A percentile compares a stretch with the other conserved stretches of the same genome.
Evolutionary conservation across 306 rosid genomes (phyloP).

Genomic region (Trifolium repens): DNA sequence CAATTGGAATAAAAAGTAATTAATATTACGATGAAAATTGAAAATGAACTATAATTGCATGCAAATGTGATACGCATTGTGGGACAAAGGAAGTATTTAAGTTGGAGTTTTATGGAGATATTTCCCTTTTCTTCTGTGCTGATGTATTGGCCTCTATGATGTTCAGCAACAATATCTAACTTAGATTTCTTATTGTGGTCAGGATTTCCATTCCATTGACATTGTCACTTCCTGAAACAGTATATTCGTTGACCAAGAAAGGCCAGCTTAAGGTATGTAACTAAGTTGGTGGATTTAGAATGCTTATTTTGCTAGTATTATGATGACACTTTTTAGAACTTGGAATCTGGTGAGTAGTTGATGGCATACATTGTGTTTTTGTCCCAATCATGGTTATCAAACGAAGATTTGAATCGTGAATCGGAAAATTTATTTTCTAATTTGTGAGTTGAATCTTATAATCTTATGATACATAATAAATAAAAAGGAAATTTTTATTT

Average conservation of each 20-base stretch:
- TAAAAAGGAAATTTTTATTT: background rate
- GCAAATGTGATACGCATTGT: too few species aligned
- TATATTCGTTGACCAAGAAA: constrained; percentile 76
- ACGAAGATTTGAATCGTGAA: background rate
- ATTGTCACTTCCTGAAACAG: constrained; percentile 83
- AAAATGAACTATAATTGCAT: too few species aligned
- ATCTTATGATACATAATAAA: background rate
- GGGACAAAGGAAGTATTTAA: background rate
- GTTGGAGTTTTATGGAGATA: constrained; percentile 21
- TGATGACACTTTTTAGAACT: constrained; percentile 8
- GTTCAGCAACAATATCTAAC: constrained; percentile 25
- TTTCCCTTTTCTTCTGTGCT: constrained; percentile 21
- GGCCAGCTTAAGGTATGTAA: constrained; percentile 80
- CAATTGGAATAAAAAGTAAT: too few species aligned
- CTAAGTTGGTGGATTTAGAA: constrained; percentile 15
- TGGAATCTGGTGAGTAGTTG: constrained; percentile 24
- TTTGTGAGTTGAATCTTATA: background rate
- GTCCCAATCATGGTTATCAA: constrained; percentile 9
- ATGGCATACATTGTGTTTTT: constrained; percentile 7
- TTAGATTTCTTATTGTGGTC: constrained; percentile 42
- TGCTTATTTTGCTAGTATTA: constrained; percentile 9
- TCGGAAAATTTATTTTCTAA: background rate
- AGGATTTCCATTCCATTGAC: constrained; percentile 86
- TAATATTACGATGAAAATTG: too few species aligned
- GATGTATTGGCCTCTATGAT: background rate